Evolutionary conservation across 306 rosid species (phyloP), one percentile per base, ranked within the genome.

Genomic region (Prunus mira): DNA sequence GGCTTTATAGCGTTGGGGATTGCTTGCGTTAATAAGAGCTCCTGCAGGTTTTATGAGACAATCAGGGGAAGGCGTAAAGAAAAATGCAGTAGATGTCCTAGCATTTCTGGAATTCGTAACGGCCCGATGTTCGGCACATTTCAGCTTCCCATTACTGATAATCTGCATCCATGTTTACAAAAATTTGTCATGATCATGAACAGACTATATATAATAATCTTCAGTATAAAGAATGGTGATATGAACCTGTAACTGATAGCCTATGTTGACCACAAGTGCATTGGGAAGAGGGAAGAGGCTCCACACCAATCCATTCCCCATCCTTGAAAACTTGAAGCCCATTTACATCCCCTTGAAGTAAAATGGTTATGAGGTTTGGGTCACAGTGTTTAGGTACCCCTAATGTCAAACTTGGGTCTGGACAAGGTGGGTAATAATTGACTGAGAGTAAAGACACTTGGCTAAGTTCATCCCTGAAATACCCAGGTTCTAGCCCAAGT

Each of bases 251-350:
- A 87, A 55, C 72, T 82, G 77, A 19, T 78, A 63, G 54, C 90
- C 92, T 58, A 81, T 64, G 77, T 87, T 87, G 38, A 88, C 80
- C 30, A 88, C 92, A 58, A 90, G 80, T 56, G 86, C 87, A 2
- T 75, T 19, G 18, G 85, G 82, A 82, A 87, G 70, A 58, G 18
- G 85, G 82, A 82, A 87, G 70, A 58, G 92, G 95, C 0, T 86
- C 41, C 76, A 87, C 76, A 14, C 3, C 78, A 66, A 90, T 74
- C 95, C 95, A 88, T 75, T 84, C 63, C 2, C 69, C 84, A 71
- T 84, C 87, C 28, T 83, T 84, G 43, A 81, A 86, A 66, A 90
- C 84, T 73, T 88, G 90, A 30, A 82, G 77, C n/a, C 86, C 77
- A 64, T 54, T 22, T 41, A 78, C 70, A 67, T 82, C 73, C 51